Conservation (phyloP, 2,329 filamentous ascomycete species). For the Pseudogymnoascus sp. region DNA sequence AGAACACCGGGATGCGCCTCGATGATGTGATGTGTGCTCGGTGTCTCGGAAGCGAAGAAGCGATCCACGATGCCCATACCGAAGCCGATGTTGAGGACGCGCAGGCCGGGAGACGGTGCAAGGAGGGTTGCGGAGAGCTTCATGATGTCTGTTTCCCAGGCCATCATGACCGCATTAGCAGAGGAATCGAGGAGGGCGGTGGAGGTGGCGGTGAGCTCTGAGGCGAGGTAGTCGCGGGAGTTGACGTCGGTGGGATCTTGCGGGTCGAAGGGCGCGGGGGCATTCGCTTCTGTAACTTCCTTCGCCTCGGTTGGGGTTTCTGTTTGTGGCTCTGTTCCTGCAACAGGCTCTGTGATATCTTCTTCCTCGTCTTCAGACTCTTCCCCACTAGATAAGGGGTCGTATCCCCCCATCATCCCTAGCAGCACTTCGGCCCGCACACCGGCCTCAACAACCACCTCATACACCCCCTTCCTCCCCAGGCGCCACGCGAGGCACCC, state of each 20-base stretch:
- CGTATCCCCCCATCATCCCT: slow-evolving; percentile 73
- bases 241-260: slow-evolving; percentile 39
- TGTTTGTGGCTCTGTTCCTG: slow-evolving; percentile 20
- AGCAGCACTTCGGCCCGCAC: slow-evolving; percentile 85
- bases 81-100: slow-evolving; percentile 78
- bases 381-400: slow-evolving; percentile 51
- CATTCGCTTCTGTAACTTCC: slow-evolving; percentile 14
- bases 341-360: slow-evolving; percentile 24
- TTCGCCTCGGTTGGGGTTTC: slow-evolving; percentile 22
- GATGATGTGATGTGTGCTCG: slow-evolving; percentile 70
- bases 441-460: slow-evolving; percentile 78
- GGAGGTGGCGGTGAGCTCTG: slow-evolving; percentile 54
- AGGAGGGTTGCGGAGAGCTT: slow-evolving; percentile 63
- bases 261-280: slow-evolving; percentile 19
- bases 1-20: slow-evolving; percentile 78
- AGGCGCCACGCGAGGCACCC: slow-evolving; percentile 74
- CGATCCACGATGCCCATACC: slow-evolving; percentile 84
- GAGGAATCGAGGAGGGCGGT: slow-evolving; percentile 64
- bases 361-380: slow-evolving; percentile 37
- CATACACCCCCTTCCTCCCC: slow-evolving; percentile 64
- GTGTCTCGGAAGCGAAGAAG: slow-evolving; percentile 62
- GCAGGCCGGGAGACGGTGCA: slow-evolving; percentile 48
- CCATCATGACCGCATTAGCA: slow-evolving; percentile 87
- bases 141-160: slow-evolving; percentile 87
- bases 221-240: slow-evolving; percentile 61